Percentiles rank a stretch among this genome's conserved stretches.
These are phyloP conservation scores for Penicillium desertorum DNA, from an alignment of 495 filamentous ascomycete genomes.

Conservation along the genomic window DNA sequence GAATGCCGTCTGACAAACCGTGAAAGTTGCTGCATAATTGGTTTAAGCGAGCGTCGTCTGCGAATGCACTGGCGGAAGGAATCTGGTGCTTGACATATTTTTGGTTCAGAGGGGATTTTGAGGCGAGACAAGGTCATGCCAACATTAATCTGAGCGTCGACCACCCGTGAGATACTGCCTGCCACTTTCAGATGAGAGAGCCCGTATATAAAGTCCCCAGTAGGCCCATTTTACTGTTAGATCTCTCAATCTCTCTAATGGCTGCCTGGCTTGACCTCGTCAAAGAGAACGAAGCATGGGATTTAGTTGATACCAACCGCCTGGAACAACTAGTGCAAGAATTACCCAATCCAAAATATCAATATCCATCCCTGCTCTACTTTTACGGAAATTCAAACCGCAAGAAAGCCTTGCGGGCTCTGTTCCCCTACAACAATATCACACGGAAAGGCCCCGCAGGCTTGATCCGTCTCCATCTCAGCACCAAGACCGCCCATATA, in stretches of 20 bases:
- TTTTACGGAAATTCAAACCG: slow-evolving; percentile 7
- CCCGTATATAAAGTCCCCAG: too few relatives aligned
- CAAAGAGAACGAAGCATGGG: neutral
- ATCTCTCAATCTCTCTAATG: neutral
- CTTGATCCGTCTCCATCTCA: neutral
- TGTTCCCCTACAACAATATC: slow-evolving; percentile 4
- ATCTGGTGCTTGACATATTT: too few relatives aligned
- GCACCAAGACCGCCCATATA: neutral
- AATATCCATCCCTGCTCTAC: slow-evolving; percentile 4
- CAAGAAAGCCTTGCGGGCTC: neutral
- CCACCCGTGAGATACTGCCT: too few relatives aligned
- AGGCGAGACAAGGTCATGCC: too few relatives aligned
- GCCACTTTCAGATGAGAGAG: too few relatives aligned
- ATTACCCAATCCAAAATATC: neutral
- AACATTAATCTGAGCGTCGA: too few relatives aligned
- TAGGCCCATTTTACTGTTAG: too few relatives aligned
- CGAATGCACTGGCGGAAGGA: too few relatives aligned
- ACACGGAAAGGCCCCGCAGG: slow-evolving; percentile 6
- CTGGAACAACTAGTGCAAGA: slow-evolving; percentile 4
- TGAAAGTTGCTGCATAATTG: too few relatives aligned
- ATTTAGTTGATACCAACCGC: slow-evolving; percentile 1
- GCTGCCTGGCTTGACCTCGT: slow-evolving; percentile 6
- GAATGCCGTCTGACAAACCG: too few relatives aligned
- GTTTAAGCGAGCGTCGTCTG: too few relatives aligned
- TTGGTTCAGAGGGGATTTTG: too few relatives aligned